Evolutionary conservation across 75 land plant genomes (phyloP), one percentile per base, ranked within the genome.

Genomic region (Pseudotsuga menziesii): DNA sequence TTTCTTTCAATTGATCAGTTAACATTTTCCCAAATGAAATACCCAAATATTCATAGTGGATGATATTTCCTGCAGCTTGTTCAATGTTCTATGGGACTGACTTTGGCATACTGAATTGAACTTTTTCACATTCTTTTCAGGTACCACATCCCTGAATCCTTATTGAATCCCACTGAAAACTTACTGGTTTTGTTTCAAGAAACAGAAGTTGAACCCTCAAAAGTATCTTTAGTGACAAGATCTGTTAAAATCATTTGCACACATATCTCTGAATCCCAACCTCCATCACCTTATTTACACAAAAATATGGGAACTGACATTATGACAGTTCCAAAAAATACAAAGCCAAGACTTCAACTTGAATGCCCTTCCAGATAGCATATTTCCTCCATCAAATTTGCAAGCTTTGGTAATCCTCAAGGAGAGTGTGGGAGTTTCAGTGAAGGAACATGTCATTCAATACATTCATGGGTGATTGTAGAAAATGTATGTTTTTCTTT

Each of bases 321-420:
- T 63, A 74, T 36, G 78, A 75, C 56, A 71, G 57, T 8, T 57
- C 80, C 25, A 39, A 75, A 27, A 61, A 32, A 61, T 56, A 75
- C 14, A 41, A 48, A 15, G 55, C 91, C 93, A 55, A 91, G 86
- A 82, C 22, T 88, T 74, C 71, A 70, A 60, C 85, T 96, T 75
- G 79, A 62, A 12, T 96, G 99, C 82, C 82, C 85, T 58, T 73
- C 72, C 44, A 94, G 90, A 7, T 77, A 90, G 54, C 44, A 54
- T 26, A 92, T 96, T 16, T 80, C 90, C 55, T 75, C 84, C 74
- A 83, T 96, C 20, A 72, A 61, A 36, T 96, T 96, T 83, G 94
- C 97, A 61, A 96, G 99, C 85, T 96, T 84, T 81, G 99, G 99
- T 71, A 94, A 87, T 74, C 94, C 97, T 39, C 48, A 39, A 62